Evolutionary conservation across 768 basidiomycete species (phyloP).

Genomic region (Leccinum broughii): DNA sequence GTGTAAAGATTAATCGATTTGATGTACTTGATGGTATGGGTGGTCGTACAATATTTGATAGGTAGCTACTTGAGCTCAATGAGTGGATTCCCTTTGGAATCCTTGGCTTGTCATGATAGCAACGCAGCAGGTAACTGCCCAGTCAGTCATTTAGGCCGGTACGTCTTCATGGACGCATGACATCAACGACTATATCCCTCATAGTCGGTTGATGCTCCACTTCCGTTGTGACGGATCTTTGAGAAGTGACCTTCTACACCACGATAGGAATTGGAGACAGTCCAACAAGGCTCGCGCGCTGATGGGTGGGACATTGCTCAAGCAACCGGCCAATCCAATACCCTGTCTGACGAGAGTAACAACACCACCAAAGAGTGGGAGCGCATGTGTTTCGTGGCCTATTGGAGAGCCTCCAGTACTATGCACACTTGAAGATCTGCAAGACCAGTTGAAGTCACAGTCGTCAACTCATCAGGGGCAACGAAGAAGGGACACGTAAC

Average conservation of each 20-base stretch:
- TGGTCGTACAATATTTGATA: neutral
- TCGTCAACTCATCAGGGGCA: neutral
- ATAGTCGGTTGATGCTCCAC: too few relatives aligned
- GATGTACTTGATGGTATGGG: neutral
- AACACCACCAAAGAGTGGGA: neutral
- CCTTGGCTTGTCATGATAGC: neutral
- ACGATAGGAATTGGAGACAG: neutral
- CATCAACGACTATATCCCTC: neutral
- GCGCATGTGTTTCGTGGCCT: neutral
- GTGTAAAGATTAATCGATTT: neutral
- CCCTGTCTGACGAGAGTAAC: neutral
- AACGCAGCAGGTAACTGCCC: neutral
- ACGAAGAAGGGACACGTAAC: neutral
- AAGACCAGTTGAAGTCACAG: neutral
- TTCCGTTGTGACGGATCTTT: too few relatives aligned
- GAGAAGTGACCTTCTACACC: too few relatives aligned
- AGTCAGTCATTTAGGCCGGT: neutral
- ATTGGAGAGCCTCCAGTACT: neutral
- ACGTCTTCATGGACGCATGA: neutral
- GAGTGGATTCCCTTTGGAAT: neutral
- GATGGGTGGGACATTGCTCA: neutral
- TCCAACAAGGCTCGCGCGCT: neutral
- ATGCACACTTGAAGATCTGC: neutral
- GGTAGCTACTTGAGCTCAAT: neutral
- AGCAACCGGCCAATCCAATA: neutral